Evolutionary conservation across 2,329 filamentous ascomycete species (phyloP).

Genomic region (Stachybotrys chartarum): DNA sequence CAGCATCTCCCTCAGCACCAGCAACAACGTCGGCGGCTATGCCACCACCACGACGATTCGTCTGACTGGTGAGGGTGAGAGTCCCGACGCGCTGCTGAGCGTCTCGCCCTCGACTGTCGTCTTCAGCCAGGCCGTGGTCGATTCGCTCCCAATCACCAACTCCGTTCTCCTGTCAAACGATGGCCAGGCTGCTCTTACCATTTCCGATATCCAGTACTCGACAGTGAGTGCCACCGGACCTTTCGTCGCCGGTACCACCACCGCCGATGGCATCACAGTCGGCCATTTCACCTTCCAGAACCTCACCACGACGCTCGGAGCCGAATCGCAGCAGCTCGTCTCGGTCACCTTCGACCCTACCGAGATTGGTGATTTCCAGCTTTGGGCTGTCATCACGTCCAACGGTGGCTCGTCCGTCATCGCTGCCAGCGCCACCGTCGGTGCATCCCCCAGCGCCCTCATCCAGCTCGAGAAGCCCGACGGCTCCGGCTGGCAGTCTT

Average conservation of each 20-base stretch:
- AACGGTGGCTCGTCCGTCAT: neutral
- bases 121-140: conserved; percentile 1
- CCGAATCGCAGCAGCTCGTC: neutral
- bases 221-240: neutral
- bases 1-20: neutral
- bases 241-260: neutral
- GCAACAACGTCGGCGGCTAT: neutral
- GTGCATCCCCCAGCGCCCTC: neutral
- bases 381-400: neutral
- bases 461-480: conserved; percentile 2
- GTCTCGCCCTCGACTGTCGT: neutral
- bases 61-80: neutral
- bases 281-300: conserved; percentile 1
- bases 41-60: neutral
- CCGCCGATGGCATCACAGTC: neutral
- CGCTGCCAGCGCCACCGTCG: neutral
- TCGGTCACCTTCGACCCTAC: neutral
- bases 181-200: neutral
- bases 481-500: conserved; percentile 1
- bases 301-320: neutral
- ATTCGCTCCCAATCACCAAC: neutral
- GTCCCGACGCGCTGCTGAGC: neutral
- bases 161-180: neutral
- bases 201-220: neutral
- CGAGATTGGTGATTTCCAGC: neutral